Base-by-base conservation (phyloP, 1,139 yeast species). In the Taiozyma sp. region DNA sequence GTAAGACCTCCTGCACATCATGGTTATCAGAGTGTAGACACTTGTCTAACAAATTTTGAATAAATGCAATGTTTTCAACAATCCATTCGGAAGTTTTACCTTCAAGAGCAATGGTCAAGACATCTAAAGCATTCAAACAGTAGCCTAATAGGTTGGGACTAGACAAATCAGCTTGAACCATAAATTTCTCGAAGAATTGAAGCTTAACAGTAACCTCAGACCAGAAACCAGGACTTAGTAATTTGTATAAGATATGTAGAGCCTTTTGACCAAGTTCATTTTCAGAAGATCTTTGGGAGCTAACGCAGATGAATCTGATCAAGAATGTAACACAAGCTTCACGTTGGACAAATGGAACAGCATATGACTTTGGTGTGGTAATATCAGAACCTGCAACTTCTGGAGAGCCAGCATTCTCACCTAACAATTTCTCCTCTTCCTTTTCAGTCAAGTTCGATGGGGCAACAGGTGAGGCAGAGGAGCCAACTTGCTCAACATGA, bases 291-390 rank as follows among this genome's bases (percentile, higher is more conserved):
- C 95, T 78, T 54, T 87, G 92, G 4, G 91, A 91, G 51, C 92
- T 84, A 46, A 91, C 84, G 67, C 98, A 92, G 40, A 92, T 87
- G 61, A 88, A 91, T 51, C 98, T 75, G 46, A 93, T 87, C 62
- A 95, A 74, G 65, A 89, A 92, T 0, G 96, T 91, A n/a, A 91
- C 84, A 65, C 96, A 90, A 0, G 97, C 90, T 66, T 92, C 98
- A 45, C 96, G 76, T 64, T 89, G 92, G 24, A 86, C 82, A 56
- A 86, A 79, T 2, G 97, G 95, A 48, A 91, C 83, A 3, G 75
- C 65, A 59, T 84, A 87, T 41, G 66, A 68, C 43, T 51, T 57
- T 40, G 66, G 64, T 1, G 65, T 57, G 1, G 61, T 56, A 6
- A 61, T 62, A 42, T 62, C 66, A 16, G 62, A 44, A 14, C 51